A percentile compares a stretch with the other conserved stretches of the same genome.
phyloP scores from a whole-genome alignment of 1,139 yeast genomes.

The Kodamaea ohmeri region DNA sequence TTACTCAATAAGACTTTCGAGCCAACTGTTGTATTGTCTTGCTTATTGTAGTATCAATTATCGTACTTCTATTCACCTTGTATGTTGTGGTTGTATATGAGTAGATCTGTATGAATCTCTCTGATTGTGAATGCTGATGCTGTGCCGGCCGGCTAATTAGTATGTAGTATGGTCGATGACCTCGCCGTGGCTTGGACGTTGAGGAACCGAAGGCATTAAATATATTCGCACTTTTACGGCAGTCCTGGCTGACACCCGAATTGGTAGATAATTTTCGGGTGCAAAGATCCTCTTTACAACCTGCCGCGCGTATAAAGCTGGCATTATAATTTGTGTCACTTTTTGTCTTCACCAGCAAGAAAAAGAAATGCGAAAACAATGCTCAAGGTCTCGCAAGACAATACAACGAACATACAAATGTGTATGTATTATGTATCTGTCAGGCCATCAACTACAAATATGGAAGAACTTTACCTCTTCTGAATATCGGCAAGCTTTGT shows the following conservation, averaged over 20 bases:
- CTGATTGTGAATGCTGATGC: no score
- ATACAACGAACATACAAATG: no score
- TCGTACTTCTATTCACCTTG: no score
- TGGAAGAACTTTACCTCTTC: no score
- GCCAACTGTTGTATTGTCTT: no score
- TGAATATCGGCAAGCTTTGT: no score
- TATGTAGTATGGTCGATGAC: constrained; percentile 1
- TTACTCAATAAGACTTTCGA: no score
- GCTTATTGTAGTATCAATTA: no score
- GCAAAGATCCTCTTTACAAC: constrained; percentile 4
- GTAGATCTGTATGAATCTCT: neutral
- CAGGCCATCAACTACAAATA: no score
- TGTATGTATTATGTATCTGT: no score
- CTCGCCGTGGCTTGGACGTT: constrained; percentile 1
- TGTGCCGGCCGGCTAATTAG: neutral
- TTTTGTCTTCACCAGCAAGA: neutral
- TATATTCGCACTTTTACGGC: neutral
- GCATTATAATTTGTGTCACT: constrained; percentile 1
- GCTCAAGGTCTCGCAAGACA: no score
- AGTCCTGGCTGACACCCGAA: constrained; percentile 7
- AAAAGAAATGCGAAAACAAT: neutral
- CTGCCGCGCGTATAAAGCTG: constrained; percentile 2
- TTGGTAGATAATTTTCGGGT: constrained; percentile 7
- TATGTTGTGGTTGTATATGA: neutral
- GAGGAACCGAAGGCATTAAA: constrained; percentile 3